A percentile compares a stretch with the other conserved stretches of the same genome.
Conservation (phyloP, 805 yeast genomes). For the Lachancea cidri region DNA sequence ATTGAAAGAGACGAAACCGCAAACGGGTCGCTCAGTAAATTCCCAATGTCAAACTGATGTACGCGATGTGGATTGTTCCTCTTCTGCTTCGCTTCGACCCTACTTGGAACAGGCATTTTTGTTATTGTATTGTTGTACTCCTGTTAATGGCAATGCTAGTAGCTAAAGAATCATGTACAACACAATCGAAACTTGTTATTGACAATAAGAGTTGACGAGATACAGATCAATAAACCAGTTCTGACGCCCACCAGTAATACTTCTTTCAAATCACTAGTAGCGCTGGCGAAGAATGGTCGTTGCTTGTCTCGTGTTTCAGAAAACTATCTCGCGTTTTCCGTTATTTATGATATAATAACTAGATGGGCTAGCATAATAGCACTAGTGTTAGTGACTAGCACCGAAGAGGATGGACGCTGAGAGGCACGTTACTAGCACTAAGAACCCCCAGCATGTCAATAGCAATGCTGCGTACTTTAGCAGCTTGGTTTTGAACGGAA, state of each 20-base stretch:
- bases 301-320: not conserved
- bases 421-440: slow-evolving; percentile 50
- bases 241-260: too few relatives aligned
- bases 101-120: slow-evolving; percentile 18
- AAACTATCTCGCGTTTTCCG: not conserved
- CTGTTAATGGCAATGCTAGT: not conserved
- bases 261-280: too few relatives aligned
- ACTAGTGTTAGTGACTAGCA: slow-evolving; percentile 18
- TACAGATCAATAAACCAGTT: too few relatives aligned
- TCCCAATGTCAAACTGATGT: slow-evolving; percentile 37
- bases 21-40: slow-evolving; percentile 77
- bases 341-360: too few relatives aligned
- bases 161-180: not conserved
- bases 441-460: slow-evolving; percentile 44
- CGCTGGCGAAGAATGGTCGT: too few relatives aligned
- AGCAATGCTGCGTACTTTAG: slow-evolving; percentile 37
- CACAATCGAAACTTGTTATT: not conserved
- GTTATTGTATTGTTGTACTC: not conserved
- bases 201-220: too few relatives aligned
- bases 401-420: slow-evolving; percentile 32
- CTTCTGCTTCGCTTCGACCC: slow-evolving; percentile 22
- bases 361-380: not conserved
- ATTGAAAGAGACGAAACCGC: slow-evolving; percentile 77
- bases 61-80: slow-evolving; percentile 23
- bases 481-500: slow-evolving; percentile 26